phyloP scores from a whole-genome alignment of 495 filamentous ascomycete species.

The Tuber borchii region DNA sequence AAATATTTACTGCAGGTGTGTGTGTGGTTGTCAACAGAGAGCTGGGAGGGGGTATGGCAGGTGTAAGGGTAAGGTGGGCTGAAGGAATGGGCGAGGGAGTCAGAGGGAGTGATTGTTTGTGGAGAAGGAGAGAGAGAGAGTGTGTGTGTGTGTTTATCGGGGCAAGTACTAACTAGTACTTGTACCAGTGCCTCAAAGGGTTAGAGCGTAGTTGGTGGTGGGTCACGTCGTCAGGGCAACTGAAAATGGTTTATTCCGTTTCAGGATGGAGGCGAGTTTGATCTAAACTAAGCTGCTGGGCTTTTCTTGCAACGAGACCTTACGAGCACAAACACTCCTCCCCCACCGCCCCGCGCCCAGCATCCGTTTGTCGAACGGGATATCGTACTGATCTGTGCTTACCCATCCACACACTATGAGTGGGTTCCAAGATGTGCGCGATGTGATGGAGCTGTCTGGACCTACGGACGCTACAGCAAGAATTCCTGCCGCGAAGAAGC shows the following conservation, averaged over 20 bases:
- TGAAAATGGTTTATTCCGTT: not conserved
- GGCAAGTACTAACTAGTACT: too few species aligned
- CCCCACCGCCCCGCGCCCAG: not conserved
- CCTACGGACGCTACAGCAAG: slow-evolving; percentile 52
- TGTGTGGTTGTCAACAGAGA: not conserved
- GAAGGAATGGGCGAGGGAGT: not conserved
- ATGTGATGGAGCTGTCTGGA: slow-evolving; percentile 75
- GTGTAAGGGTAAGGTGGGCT: not conserved
- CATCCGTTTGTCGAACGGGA: not conserved
- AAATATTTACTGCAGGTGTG: not conserved
- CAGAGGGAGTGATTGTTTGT: not conserved
- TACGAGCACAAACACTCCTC: not conserved
- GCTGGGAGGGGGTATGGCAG: not conserved
- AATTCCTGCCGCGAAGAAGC: slow-evolving; percentile 64
- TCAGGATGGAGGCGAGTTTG: not conserved
- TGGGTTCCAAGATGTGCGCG: slow-evolving; percentile 71
- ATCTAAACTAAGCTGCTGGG: not conserved
- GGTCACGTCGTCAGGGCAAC: not conserved
- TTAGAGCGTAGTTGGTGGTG: not conserved
- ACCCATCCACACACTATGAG: slow-evolving; percentile 25
- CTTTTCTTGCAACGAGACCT: not conserved
- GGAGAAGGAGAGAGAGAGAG: not conserved
- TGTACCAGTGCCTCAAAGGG: too few species aligned
- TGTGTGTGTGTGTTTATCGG: too few species aligned
- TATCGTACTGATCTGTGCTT: not conserved